Evolutionary conservation across 176 grass and related monocot genomes (phyloP), one percentile per base, ranked within the genome.

Genomic region (Juncus inflexus): DNA sequence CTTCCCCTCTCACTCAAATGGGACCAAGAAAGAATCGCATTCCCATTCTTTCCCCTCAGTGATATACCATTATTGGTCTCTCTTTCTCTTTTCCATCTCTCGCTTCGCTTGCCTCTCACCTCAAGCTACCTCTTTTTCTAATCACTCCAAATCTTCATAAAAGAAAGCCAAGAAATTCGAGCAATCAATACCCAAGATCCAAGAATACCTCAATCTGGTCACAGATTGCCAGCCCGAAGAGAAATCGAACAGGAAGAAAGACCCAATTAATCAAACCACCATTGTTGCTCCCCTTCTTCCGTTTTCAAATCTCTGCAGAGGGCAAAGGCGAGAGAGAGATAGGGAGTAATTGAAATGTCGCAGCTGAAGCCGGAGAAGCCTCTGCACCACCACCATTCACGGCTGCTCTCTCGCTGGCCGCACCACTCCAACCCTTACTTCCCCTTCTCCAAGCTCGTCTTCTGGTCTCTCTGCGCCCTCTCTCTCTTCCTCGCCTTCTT

Each of bases 321-420:
- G 37, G 43, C 19, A 28, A 28, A 28, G 19, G 19, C 19, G 19
- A 28, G 19, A 28, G 45, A 67, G 15, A 9, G 50, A 40, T 15
- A 55, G 37, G 53, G 49, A 38, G 65, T 28, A 68, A 40, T 37
- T n/a, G 11, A 39, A 75, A 79, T 81, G 80, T 78, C 77, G 74
- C 83, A 87, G 83, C 69, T 81, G 50, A 78, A 75, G 75, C 54
- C 64, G 13, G 75, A 76, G 64, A 87, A 86, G 80, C 55, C 84
- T 64, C 88, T 87, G 78, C 88, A 91, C 77, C 88, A 87, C 80
- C 77, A 79, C 81, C 83, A 87, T 66, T 84, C 86, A 65, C 84
- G 83, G 74, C 84, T 81, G 69, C 80, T 87, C 6, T 11, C 83
- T 13, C 59, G 80, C 69, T 84, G 83, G 74, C 84, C 86, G 77